Evolutionary conservation across 306 rosid genomes (phyloP).

Genomic region (Dicorynia guianensis): DNA sequence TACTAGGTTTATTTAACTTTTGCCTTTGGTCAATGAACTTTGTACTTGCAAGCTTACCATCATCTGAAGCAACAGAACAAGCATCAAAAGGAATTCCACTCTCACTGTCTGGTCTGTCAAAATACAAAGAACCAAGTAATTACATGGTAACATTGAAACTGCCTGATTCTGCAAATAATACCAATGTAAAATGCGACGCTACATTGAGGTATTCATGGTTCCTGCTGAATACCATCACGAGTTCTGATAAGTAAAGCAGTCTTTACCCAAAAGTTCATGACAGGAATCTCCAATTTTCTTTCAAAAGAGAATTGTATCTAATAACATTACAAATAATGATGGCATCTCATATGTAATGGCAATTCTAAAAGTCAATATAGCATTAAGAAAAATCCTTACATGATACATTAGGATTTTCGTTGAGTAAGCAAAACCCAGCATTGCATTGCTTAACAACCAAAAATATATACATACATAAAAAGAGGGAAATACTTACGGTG

Average conservation of each 20-base stretch:
- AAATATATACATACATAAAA: neutral
- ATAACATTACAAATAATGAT: neutral
- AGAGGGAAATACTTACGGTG: slow-evolving; percentile 50
- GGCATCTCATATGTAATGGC: too few species aligned
- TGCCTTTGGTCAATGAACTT: neutral
- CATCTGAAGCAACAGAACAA: slow-evolving; percentile 49
- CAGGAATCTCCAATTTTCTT: neutral
- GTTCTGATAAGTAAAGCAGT: too few species aligned
- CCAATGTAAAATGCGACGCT: neutral
- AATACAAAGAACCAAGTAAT: neutral
- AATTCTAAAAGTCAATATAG: too few species aligned
- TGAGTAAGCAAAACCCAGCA: too few species aligned
- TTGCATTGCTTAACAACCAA: neutral
- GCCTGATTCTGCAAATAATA: neutral
- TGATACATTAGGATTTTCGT: too few species aligned
- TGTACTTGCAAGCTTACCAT: slow-evolving; percentile 48
- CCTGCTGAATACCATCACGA: too few species aligned
- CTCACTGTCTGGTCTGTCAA: slow-evolving; percentile 64
- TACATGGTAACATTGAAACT: neutral
- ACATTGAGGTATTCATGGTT: too few species aligned
- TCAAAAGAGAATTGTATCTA: neutral
- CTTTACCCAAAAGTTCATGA: neutral
- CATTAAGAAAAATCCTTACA: neutral
- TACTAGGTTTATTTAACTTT: neutral
- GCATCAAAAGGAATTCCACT: slow-evolving; percentile 35